Conservation (phyloP, 345 rosid species). For the Anastatica hierochuntica region DNA sequence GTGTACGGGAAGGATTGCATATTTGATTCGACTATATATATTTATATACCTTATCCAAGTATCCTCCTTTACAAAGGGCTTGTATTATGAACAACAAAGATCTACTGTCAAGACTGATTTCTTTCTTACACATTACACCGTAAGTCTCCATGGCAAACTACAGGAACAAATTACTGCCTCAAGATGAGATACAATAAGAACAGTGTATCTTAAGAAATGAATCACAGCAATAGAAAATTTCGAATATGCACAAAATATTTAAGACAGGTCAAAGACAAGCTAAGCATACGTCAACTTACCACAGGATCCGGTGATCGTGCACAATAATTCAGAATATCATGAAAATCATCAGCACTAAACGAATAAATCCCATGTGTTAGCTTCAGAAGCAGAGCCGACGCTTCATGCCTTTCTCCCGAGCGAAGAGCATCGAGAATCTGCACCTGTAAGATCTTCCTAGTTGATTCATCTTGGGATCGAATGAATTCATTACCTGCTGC, state of each 20-base stretch:
- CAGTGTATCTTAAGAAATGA: neutral
- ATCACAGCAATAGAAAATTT: neutral
- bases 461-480: constrained; percentile 19
- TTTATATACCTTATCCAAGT: constrained; percentile 58
- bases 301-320: constrained; percentile 61
- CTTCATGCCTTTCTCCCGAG: constrained; percentile 49
- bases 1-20: neutral
- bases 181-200: constrained; percentile 7
- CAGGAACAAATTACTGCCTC: constrained; percentile 15
- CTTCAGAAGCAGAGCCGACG: constrained; percentile 50
- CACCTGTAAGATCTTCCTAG: constrained; percentile 24
- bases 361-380: constrained; percentile 26
- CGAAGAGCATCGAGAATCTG: constrained; percentile 59
- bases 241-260: neutral
- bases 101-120: constrained; percentile 32
- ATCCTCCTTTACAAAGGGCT: constrained; percentile 73
- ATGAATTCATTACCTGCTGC: constrained; percentile 30
- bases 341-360: constrained; percentile 36
- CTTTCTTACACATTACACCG: constrained; percentile 50
- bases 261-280: neutral
- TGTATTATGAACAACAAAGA: constrained; percentile 45
- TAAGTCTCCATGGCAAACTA: constrained; percentile 92
- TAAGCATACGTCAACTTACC: constrained; percentile 35
- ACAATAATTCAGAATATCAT: constrained; percentile 49
- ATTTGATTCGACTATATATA: neutral